Base-by-base conservation (phyloP, 2,329 filamentous ascomycete species). In the Coniella lustricola region DNA sequence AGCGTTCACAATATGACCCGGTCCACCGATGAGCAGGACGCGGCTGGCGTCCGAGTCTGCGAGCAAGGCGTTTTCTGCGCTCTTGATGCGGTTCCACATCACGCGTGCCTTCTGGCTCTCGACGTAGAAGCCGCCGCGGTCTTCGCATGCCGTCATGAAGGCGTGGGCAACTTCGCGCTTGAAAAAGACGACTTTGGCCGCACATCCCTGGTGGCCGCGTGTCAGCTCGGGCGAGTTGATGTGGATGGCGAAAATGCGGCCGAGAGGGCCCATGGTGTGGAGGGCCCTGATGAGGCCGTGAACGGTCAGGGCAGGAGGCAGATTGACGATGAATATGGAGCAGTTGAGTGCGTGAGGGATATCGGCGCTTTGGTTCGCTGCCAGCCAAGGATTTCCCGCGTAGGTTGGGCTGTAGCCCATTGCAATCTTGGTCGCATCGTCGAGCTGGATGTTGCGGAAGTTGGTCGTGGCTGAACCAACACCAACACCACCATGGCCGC, bases 131-230 rank as follows among this genome's bases (percentile, higher is more conserved):
- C 68, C 66, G 2, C 68, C 66, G 3, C 60, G 56, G 2, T 39
- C n/a, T 9, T 52, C 38, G 17, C 50, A 53, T 5, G 40, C 25
- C n/a, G 45, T 14, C 54, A 56, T 59, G 51, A 68, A 67, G 1
- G 45, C 41, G 45, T 67, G 64, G 0, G 73, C 73, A 0, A 67
- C 63, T 0, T 34, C 31, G 2, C 70, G 62, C 8, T 64, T 64
- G 54, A 75, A 76, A 55, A 77, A 77, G 25, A 75, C 67, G 12
- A 77, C 54, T 57, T 76, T 76, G 16, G 72, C 71, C 0, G 73
- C 72, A n/a, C 67, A 67, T 0, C 64, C 55, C 16, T 32, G 60
- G 40, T 64, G 61, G 44, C 69, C 64, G 3, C 55, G 54, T 2
- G 57, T 41, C 14, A 59, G 61, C 50, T 71, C 66, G 0, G 75